Conservation (phyloP, 192 early-diverging fungal genomes). For the Backusella liffmaniae region DNA sequence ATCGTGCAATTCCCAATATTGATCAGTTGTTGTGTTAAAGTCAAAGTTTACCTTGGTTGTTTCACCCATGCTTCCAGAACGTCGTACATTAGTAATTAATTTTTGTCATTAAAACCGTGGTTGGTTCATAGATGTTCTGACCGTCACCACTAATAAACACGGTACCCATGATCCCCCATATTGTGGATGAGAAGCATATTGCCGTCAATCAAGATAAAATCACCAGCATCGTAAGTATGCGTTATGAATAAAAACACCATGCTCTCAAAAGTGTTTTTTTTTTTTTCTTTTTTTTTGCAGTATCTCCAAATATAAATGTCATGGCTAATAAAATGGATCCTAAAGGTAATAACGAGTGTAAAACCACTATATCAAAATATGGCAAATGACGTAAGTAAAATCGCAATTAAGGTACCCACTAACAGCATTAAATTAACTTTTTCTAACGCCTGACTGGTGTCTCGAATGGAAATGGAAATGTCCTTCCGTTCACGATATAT, state of each 20-base stretch:
- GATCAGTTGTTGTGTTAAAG: constrained; percentile 64
- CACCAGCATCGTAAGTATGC: constrained; percentile 72
- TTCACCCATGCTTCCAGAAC: constrained; percentile 58
- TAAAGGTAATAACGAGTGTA: constrained; percentile 20
- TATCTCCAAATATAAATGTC: constrained; percentile 83
- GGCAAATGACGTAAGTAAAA: constrained; percentile 51
- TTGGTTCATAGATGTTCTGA: constrained; percentile 75
- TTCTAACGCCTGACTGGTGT: constrained; percentile 84
- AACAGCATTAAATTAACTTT: constrained; percentile 67
- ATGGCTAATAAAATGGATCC: constrained; percentile 55
- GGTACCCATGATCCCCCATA: constrained; percentile 77
- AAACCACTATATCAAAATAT: constrained; percentile 30
- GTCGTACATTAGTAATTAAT: constrained; percentile 71
- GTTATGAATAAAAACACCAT: constrained; percentile 85
- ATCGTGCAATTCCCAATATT: constrained; percentile 57
- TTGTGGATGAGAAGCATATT: constrained; percentile 66
- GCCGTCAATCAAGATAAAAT: constrained; percentile 69
- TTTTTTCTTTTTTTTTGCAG: too few species aligned
- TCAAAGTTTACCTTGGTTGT: constrained; percentile 58
- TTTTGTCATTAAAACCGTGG: constrained; percentile 59
- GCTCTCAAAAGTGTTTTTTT: constrained; percentile 74
- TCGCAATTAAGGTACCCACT: constrained; percentile 47
- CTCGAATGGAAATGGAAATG: constrained; percentile 66
- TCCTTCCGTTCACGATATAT: constrained; percentile 80
- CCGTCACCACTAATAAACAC: constrained; percentile 82